These are phyloP conservation scores for Macrocybe gigantea DNA, from an alignment of 768 basidiomycete genomes.

Conservation along the genomic window DNA sequence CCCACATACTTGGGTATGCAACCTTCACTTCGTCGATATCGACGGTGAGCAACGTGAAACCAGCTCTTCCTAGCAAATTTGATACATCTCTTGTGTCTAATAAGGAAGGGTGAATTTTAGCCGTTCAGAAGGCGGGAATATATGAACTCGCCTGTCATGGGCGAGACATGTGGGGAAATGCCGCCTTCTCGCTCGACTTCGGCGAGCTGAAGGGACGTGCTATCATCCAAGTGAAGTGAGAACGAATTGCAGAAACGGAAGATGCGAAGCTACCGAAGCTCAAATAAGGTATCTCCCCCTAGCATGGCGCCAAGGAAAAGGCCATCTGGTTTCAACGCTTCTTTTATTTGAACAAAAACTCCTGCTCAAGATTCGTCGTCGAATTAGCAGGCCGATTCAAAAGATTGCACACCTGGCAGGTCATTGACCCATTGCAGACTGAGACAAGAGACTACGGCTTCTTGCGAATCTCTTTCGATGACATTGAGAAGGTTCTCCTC, in stretches of 20 bases:
- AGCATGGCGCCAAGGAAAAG: conserved; percentile 93
- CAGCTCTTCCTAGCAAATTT: conserved; percentile 86
- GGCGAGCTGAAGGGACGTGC: conserved; percentile 90
- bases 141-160: conserved; percentile 79
- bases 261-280: conserved; percentile 56
- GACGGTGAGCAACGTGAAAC: conserved; percentile 90
- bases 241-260: not conserved
- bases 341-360: conserved; percentile 78
- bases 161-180: conserved; percentile 93
- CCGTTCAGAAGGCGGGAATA: not conserved
- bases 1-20: conserved; percentile 93
- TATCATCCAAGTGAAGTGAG: conserved; percentile 19
- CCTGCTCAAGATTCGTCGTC: conserved; percentile 36
- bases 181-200: conserved; percentile 94
- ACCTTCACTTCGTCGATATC: conserved; percentile 92
- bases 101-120: conserved; percentile 1
- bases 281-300: conserved; percentile 94
- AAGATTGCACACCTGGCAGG: conserved; percentile 63
- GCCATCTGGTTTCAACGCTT: conserved; percentile 84
- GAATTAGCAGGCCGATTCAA: not conserved
- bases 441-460: conserved; percentile 88
- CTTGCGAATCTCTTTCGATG: conserved; percentile 71
- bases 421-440: conserved; percentile 98
- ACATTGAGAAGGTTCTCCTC: conserved; percentile 73
- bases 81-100: conserved; percentile 90